A percentile compares a stretch with the other conserved stretches of the same genome.
Conservation (phyloP, 129 eudicot genomes). For the Calendula officinalis region DNA sequence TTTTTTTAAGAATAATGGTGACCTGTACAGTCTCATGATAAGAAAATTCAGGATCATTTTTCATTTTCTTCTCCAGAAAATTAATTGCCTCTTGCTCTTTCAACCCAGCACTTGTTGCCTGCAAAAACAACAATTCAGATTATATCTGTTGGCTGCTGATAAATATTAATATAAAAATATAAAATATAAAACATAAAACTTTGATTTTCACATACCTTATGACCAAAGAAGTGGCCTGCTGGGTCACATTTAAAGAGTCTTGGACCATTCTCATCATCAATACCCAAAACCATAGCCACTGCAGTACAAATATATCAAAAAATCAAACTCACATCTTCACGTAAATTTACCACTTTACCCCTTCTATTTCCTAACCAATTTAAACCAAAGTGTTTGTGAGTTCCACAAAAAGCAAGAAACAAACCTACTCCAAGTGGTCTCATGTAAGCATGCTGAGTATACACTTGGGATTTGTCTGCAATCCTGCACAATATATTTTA, state of each 20-base stretch:
- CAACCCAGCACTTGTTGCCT: conserved; percentile 99
- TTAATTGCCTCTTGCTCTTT: conserved; percentile 98
- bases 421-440: conserved; percentile 97
- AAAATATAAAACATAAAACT: not conserved
- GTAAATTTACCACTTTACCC: not conserved
- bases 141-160: not conserved
- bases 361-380: not conserved
- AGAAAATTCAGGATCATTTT: conserved; percentile 88
- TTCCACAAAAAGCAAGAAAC: conserved; percentile 27
- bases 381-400: not conserved
- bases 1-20: not conserved
- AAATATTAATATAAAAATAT: not conserved
- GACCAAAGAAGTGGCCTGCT: conserved; percentile 97
- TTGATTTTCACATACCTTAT: conserved; percentile 49
- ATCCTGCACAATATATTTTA: conserved; percentile 52
- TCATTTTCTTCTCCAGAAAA: conserved; percentile 97
- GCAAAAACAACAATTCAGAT: conserved; percentile 4
- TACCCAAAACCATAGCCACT: conserved; percentile 98
- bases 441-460: conserved; percentile 99
- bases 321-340: not conserved
- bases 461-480: conserved; percentile 98
- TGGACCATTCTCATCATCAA: conserved; percentile 95
- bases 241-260: conserved; percentile 95
- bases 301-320: not conserved
- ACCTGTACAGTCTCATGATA: conserved; percentile 97